Conservation (phyloP, 2,329 filamentous ascomycete genomes). For the Corinectria fuckeliana region DNA sequence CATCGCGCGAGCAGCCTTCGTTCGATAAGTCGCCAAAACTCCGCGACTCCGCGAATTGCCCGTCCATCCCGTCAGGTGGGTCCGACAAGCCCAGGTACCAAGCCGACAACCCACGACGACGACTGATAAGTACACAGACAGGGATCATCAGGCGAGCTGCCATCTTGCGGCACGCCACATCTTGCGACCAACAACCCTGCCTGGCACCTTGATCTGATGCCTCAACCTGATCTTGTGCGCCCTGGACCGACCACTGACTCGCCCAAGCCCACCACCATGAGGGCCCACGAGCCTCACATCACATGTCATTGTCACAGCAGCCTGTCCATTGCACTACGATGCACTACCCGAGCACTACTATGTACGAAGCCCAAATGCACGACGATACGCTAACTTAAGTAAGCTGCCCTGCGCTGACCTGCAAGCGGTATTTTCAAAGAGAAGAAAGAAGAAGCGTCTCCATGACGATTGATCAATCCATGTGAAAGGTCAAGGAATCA, state of each 20-base stretch:
- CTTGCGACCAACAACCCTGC: slow-evolving; percentile 33
- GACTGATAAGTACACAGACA: slow-evolving; percentile 36
- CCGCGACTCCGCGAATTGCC: no score
- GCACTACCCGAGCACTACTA: not conserved
- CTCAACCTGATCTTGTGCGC: slow-evolving; percentile 34
- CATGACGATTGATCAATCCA: slow-evolving; percentile 10
- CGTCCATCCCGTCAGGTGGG: slow-evolving; percentile 18
- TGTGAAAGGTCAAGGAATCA: slow-evolving; percentile 34
- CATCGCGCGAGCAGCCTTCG: not conserved
- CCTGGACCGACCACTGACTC: slow-evolving; percentile 28
- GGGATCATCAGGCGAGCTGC: slow-evolving; percentile 40
- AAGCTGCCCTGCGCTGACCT: not conserved
- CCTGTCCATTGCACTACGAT: not conserved
- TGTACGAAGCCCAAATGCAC: not conserved
- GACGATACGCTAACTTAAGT: no score
- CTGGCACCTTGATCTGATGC: slow-evolving; percentile 34
- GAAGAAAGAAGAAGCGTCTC: slow-evolving; percentile 15
- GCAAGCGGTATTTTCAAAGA: slow-evolving; percentile 1
- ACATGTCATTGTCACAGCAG: slow-evolving; percentile 23
- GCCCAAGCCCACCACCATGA: slow-evolving; percentile 22
- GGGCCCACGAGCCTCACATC: slow-evolving; percentile 29
- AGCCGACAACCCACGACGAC: slow-evolving; percentile 22
- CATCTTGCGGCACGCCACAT: slow-evolving; percentile 36
- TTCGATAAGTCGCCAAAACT: slow-evolving; percentile 4
- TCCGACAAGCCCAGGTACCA: slow-evolving; percentile 24